A percentile compares a stretch with the other conserved stretches of the same genome.
Conservation (phyloP, 2,329 filamentous ascomycete species). For the Colletotrichum navitas region DNA sequence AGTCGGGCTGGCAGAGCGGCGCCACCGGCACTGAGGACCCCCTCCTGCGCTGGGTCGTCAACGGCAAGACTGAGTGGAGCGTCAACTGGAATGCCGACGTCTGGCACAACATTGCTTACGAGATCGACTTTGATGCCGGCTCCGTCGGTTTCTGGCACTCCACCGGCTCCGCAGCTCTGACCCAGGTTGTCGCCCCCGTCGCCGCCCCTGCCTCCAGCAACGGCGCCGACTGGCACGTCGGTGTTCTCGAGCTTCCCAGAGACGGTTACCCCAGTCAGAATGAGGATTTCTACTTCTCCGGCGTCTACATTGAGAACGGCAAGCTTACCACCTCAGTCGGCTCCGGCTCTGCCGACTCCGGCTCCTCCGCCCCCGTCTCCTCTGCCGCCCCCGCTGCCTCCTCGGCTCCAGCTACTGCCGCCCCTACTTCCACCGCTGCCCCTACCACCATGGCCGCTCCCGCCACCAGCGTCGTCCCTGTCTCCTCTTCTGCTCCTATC, state of each 20-base stretch:
- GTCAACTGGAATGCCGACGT: conserved; percentile 70
- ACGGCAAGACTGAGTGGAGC: conserved; percentile 72
- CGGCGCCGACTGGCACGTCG: conserved; percentile 80
- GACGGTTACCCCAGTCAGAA: conserved; percentile 63
- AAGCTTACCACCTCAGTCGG: conserved; percentile 49
- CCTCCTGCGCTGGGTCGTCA: conserved; percentile 74
- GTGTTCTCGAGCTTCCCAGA: conserved; percentile 74
- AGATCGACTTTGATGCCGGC: conserved; percentile 74
- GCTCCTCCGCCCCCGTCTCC: conserved; percentile 3
- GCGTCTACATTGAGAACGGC: conserved; percentile 74
- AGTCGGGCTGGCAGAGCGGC: conserved; percentile 72
- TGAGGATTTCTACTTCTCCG: conserved; percentile 80
- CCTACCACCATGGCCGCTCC: conserved; percentile 35
- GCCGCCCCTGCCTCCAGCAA: conserved; percentile 72
- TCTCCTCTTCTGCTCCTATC: conserved; percentile 25
- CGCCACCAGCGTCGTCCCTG: conserved; percentile 20
- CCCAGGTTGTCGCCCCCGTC: conserved; percentile 70
- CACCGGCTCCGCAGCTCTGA: conserved; percentile 69
- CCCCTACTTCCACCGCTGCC: conserved; percentile 20
- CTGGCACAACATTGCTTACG: conserved; percentile 83
- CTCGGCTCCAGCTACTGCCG: conserved; percentile 16
- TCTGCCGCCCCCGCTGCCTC: conserved; percentile 22
- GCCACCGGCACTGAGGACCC: conserved; percentile 59
- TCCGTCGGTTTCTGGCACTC: conserved; percentile 79
- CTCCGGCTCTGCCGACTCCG: conserved; percentile 25